Evolutionary conservation across 306 rosid genomes (phyloP), one percentile per base, ranked within the genome.

Genomic region (Rosa multiflora): DNA sequence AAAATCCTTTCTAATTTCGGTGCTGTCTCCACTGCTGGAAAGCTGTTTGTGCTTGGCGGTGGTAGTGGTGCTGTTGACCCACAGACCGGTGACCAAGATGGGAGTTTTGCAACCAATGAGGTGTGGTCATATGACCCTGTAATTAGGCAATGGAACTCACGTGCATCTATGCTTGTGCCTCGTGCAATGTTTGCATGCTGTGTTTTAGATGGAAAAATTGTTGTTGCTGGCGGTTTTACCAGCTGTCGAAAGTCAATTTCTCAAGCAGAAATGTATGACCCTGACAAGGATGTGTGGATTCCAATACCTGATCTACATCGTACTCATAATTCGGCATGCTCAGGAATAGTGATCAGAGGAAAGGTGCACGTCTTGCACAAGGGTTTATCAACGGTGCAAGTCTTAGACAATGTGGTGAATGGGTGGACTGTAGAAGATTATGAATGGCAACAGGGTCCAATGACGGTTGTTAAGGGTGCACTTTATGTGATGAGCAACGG

Each of bases 131-230:
- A 93, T 58, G 94, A 96, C 69, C 99, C 97, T 48, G 89, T 96
- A 39, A 83, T 79, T 35, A 88, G 91, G 79, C 92, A 78, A 80
- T 96, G 99, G 99, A 70, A 94, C 44, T 87, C 92, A 37, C 59
- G 81, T 49, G 93, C 98, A 56, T 69, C 99, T 18, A 96, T 96
- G 99, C 93, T 90, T 49, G 93, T 96, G 53, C 96, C 98, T 3
- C 98, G 98, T 77, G 87, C 94, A 23, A 93, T 96, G 99, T 96
- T 96, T 85, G 99, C 99, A 0, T 96, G 99, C 82, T 90, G 99
- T 81, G 93, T 87, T 82, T 87, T 93, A 88, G 92, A 88, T 42
- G 99, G 97, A 79, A 93, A 86, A 83, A 96, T 96, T 81, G 83
- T 96, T 72, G 98, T 96, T 68, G 98, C 97, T 0, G 99, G 99